phyloP scores from a whole-genome alignment of 2,329 filamentous ascomycete genomes.

The Chaetomiaceae sp. region DNA sequence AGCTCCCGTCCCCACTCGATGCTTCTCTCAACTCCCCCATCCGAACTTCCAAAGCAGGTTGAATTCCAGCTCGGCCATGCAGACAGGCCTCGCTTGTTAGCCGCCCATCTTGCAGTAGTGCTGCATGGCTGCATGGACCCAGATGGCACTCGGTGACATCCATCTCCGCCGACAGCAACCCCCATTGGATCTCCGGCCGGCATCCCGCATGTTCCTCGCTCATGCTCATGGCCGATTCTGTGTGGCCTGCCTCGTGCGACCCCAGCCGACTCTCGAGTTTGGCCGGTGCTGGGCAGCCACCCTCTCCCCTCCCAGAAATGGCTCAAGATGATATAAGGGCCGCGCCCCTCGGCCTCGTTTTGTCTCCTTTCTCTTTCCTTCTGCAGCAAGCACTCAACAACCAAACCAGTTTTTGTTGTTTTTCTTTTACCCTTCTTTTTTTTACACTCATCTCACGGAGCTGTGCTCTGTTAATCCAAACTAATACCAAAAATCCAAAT shows the following conservation, averaged over 20 bases:
- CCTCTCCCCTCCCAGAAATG: conserved; percentile 29
- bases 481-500: conserved; percentile 34
- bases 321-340: conserved; percentile 39
- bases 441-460: conserved; percentile 28
- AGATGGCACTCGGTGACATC: conserved; percentile 25
- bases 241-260: conserved; percentile 25
- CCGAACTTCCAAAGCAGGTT: background rate
- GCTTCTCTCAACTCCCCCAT: background rate
- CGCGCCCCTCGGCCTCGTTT: conserved; percentile 35
- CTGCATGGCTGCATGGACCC: conserved; percentile 23
- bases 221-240: conserved; percentile 8
- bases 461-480: conserved; percentile 35
- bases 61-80: background rate
- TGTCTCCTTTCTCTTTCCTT: conserved; percentile 44
- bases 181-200: conserved; percentile 28
- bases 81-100: conserved; percentile 29
- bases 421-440: conserved; percentile 31
- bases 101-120: conserved; percentile 39
- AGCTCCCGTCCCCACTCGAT: background rate
- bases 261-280: conserved; percentile 22
- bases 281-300: conserved; percentile 27
- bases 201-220: conserved; percentile 14
- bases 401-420: conserved; percentile 51
- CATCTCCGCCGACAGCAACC: conserved; percentile 19
- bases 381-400: conserved; percentile 63